phyloP scores from a whole-genome alignment of 1,284 basidiomycete genomes.

The Phaffia rhodozyma region DNA sequence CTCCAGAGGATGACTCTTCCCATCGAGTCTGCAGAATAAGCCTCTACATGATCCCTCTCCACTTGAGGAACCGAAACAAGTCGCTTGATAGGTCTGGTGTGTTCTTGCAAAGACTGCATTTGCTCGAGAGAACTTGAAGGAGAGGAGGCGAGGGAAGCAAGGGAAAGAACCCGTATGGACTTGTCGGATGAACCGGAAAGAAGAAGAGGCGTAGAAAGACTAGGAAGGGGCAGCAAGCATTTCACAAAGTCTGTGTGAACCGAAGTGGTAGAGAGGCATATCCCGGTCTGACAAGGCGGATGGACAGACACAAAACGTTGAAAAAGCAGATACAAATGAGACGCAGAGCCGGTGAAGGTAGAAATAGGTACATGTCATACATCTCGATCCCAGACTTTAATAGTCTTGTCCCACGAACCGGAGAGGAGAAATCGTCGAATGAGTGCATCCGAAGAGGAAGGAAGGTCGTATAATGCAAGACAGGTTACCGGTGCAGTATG shows the following conservation, averaged over 20 bases:
- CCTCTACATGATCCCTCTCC: background rate
- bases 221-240: constrained; percentile 56
- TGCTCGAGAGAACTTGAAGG: constrained; percentile 11
- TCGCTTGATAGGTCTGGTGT: constrained; percentile 12
- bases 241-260: constrained; percentile 78
- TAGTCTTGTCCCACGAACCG: constrained; percentile 85
- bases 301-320: background rate
- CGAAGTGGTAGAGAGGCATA: constrained; percentile 52
- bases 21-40: constrained; percentile 24
- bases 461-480: constrained; percentile 46
- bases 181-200: constrained; percentile 87
- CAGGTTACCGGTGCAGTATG: constrained; percentile 78
- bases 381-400: constrained; percentile 66
- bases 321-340: background rate
- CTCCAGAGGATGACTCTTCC: constrained; percentile 43
- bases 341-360: background rate
- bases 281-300: constrained; percentile 46
- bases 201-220: constrained; percentile 50
- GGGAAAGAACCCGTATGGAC: constrained; percentile 71
- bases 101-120: constrained; percentile 16
- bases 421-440: constrained; percentile 50
- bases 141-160: constrained; percentile 33
- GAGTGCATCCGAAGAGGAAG: constrained; percentile 23
- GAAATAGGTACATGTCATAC: constrained; percentile 37
- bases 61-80: background rate